These are phyloP conservation scores for Citrullus amarus DNA, from an alignment of 306 rosid species.

Conservation along the genomic window DNA sequence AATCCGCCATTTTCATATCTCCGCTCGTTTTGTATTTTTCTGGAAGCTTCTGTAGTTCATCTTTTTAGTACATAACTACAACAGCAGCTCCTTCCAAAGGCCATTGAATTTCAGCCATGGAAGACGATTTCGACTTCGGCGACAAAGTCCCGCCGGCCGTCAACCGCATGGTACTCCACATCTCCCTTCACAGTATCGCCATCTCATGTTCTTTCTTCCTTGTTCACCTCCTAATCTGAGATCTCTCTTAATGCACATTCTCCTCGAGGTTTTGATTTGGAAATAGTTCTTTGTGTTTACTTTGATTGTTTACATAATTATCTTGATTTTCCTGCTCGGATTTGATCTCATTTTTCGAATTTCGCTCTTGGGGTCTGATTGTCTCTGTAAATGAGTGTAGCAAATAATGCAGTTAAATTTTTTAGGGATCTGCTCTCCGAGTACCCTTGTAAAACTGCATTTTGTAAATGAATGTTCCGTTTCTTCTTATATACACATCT, in stretches of 20 bases:
- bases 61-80: neutral
- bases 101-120: conserved; percentile 32
- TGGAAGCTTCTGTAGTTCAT: conserved; percentile 4
- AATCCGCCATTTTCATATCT: neutral
- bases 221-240: neutral
- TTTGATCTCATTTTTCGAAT: neutral
- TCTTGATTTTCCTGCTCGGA: neutral
- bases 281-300: neutral
- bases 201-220: neutral
- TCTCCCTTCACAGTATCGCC: neutral
- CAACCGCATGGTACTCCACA: conserved; percentile 25
- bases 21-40: neutral
- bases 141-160: conserved; percentile 32
- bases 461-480: neutral
- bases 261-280: neutral
- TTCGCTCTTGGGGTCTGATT: neutral
- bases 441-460: neutral
- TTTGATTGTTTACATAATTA: too few relatives aligned
- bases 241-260: neutral
- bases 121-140: conserved; percentile 26
- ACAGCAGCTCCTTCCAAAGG: neutral
- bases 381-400: neutral
- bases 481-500: neutral
- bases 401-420: neutral
- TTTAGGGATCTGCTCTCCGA: neutral